Evolutionary conservation across 2,329 filamentous ascomycete genomes (phyloP).

Genomic region (Coniochaeta ligniaria): DNA sequence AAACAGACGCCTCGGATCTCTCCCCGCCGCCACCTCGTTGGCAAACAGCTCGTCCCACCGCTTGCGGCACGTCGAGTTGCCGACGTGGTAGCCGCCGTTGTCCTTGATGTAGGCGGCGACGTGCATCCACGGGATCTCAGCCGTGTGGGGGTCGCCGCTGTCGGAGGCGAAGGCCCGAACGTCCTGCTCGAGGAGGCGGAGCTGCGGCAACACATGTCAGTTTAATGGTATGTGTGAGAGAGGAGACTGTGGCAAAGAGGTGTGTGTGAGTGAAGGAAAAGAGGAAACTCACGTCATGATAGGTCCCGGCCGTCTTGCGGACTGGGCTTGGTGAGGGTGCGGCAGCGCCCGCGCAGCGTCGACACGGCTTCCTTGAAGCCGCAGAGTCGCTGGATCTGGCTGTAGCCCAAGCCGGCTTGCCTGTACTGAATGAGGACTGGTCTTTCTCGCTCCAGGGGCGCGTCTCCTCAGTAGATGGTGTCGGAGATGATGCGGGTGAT

Average conservation of each 20-base stretch:
- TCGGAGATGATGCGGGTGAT: not conserved
- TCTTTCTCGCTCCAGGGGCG: conserved; percentile 20
- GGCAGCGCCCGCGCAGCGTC: conserved; percentile 61
- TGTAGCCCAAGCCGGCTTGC: conserved; percentile 53
- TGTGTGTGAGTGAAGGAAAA: not conserved
- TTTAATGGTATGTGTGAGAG: not conserved
- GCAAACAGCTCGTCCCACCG: conserved; percentile 43
- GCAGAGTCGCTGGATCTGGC: conserved; percentile 50
- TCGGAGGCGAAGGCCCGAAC: conserved; percentile 14
- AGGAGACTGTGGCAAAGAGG: no score
- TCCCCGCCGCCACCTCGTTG: not conserved
- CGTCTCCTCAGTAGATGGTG: no score
- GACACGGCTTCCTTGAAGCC: conserved; percentile 60
- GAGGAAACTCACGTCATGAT: conserved; percentile 50
- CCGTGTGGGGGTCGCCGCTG: conserved; percentile 17
- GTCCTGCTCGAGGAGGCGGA: conserved; percentile 15
- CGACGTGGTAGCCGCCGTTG: conserved; percentile 51
- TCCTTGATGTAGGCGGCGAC: conserved; percentile 45
- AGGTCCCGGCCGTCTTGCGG: conserved; percentile 58
- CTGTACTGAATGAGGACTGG: conserved; percentile 46
- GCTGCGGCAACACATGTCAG: conserved; percentile 7
- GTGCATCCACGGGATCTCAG: conserved; percentile 48
- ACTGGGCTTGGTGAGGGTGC: conserved; percentile 60
- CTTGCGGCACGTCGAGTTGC: conserved; percentile 50
- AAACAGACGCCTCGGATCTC: conserved; percentile 4